Percentiles rank a stretch among this genome's conserved stretches.
phyloP scores from a whole-genome alignment of 179 eudicot genomes.

The Amaranthus tricolor region DNA sequence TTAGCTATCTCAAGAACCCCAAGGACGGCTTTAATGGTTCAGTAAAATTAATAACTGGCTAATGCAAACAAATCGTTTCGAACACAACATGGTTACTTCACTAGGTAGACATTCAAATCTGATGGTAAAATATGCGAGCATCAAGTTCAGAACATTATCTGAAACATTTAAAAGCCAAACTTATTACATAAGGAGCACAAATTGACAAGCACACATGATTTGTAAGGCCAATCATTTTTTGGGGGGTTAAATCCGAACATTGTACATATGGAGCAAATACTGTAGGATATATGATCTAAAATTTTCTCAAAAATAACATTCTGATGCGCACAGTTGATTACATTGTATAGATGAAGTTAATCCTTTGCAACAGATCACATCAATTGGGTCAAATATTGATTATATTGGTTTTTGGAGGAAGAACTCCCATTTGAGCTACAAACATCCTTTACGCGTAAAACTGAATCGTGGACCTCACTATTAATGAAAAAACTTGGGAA shows the following conservation, averaged over 20 bases:
- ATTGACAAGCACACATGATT: background rate
- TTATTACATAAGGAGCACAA: too few relatives aligned
- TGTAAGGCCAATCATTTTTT: background rate
- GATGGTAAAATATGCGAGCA: background rate
- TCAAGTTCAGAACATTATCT: background rate
- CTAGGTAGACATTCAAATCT: background rate
- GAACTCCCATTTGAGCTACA: constrained; percentile 4
- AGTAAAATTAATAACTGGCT: background rate
- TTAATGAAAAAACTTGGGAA: constrained; percentile 59
- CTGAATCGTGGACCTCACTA: constrained; percentile 52
- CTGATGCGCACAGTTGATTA: constrained; percentile 1
- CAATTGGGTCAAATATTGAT: constrained; percentile 7
- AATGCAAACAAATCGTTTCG: too few relatives aligned
- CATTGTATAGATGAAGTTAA: background rate
- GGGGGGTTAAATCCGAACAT: background rate
- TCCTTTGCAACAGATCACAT: constrained; percentile 13
- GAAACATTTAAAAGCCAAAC: background rate
- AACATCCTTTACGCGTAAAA: constrained; percentile 27
- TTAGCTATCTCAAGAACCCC: background rate
- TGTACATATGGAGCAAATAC: constrained; percentile 6
- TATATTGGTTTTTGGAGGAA: background rate
- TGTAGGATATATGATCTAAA: background rate
- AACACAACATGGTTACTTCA: background rate
- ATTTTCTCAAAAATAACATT: background rate
- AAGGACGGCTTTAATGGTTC: background rate